phyloP scores from a whole-genome alignment of 2,329 filamentous ascomycete genomes.

The Trichophyton rubrum region DNA sequence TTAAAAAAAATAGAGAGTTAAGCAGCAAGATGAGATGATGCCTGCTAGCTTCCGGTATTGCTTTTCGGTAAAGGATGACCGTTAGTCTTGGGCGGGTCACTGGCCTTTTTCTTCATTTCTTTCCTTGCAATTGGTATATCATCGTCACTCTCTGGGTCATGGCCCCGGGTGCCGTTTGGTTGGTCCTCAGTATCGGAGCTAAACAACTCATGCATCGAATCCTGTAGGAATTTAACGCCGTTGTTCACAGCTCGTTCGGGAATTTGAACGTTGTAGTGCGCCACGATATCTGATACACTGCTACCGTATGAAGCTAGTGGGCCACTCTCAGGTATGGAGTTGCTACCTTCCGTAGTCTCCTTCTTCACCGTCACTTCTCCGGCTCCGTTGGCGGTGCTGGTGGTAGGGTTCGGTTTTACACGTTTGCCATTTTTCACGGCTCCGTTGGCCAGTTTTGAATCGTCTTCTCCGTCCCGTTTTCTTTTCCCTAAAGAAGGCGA shows the following conservation, averaged over 20 bases:
- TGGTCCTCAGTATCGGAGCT: conserved; percentile 23
- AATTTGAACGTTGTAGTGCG: conserved; percentile 33
- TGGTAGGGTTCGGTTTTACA: not conserved
- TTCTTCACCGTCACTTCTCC: not conserved
- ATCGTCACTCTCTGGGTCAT: not conserved
- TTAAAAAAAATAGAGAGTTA: not conserved
- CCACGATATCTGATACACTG: not conserved
- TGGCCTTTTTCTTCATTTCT: not conserved
- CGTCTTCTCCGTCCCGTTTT: conserved; percentile 10
- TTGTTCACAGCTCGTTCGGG: conserved; percentile 39
- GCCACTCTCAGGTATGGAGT: not conserved
- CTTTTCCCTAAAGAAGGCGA: conserved; percentile 7
- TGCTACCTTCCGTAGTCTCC: not conserved
- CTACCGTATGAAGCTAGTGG: not conserved
- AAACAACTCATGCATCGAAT: conserved; percentile 32
- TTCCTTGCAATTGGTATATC: not conserved
- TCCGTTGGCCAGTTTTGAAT: conserved; percentile 19
- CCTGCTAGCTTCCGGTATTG: not conserved
- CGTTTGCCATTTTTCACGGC: conserved; percentile 15
- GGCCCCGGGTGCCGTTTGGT: not conserved
- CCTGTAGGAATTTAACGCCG: conserved; percentile 40
- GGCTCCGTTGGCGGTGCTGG: not conserved
- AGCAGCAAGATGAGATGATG: not conserved
- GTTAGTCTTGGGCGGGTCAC: not conserved
- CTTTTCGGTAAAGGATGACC: conserved; percentile 1